Evolutionary conservation across 495 filamentous ascomycete species (phyloP).

Genomic region (Annulohypoxylon maeteangense): DNA sequence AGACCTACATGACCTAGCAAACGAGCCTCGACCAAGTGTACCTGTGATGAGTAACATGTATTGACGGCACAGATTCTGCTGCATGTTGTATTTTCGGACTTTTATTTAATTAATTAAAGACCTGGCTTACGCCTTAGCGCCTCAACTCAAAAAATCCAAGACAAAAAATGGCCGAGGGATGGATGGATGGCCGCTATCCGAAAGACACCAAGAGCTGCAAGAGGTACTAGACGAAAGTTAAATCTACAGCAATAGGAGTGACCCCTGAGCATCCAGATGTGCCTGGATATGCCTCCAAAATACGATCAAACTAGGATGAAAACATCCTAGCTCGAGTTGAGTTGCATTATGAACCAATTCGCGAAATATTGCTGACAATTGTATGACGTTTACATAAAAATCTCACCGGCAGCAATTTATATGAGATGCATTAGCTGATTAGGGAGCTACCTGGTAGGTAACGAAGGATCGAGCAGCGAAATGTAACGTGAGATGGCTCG

Average conservation of each 20-base stretch:
- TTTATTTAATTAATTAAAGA: conserved; percentile 29
- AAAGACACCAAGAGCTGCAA: conserved; percentile 1
- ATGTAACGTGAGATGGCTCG: conserved; percentile 2
- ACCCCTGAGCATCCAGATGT: neutral
- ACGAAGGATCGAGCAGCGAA: conserved; percentile 4
- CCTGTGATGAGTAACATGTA: neutral
- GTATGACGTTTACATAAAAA: conserved; percentile 29
- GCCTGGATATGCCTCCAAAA: conserved; percentile 1
- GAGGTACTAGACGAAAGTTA: neutral
- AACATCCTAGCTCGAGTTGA: conserved; percentile 9
- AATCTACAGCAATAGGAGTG: neutral
- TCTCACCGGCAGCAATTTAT: conserved; percentile 7
- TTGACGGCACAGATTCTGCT: conserved; percentile 11
- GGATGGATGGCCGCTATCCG: conserved; percentile 6
- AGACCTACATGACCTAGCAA: neutral
- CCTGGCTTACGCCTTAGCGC: conserved; percentile 7
- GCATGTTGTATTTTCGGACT: neutral
- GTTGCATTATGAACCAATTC: neutral
- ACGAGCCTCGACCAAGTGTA: neutral
- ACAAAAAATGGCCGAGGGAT: conserved; percentile 5
- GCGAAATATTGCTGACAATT: conserved; percentile 14
- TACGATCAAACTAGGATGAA: neutral
- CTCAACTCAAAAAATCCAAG: conserved; percentile 1
- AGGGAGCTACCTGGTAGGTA: neutral
- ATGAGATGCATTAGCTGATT: conserved; percentile 1